These are phyloP conservation scores for Candida morakotiae DNA, from an alignment of 805 yeast species.

Conservation along the genomic window DNA sequence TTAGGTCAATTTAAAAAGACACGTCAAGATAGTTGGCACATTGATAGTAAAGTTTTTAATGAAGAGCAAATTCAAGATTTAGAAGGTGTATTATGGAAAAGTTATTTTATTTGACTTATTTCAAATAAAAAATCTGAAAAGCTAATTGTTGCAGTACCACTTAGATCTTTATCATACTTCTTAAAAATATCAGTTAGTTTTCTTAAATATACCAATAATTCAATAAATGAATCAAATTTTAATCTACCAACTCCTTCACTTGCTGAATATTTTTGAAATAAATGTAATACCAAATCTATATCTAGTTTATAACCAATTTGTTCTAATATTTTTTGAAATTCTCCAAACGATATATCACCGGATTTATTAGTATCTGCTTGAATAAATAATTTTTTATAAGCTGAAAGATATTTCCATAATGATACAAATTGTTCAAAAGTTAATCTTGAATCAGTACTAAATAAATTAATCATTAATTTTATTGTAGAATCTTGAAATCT, in stretches of 20 bases:
- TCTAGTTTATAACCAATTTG: conserved; percentile 65
- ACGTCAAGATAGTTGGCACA: conserved; percentile 94
- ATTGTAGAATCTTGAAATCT: conserved; percentile 59
- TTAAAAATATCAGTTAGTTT: conserved; percentile 76
- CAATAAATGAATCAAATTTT: conserved; percentile 80
- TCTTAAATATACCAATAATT: conserved; percentile 70
- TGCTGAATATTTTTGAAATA: conserved; percentile 54
- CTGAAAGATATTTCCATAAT: conserved; percentile 63
- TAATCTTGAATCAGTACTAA: conserved; percentile 36
- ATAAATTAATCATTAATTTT: conserved; percentile 57
- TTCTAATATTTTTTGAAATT: conserved; percentile 55
- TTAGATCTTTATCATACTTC: conserved; percentile 68
- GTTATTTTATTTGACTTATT: conserved; percentile 53
- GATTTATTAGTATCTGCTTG: conserved; percentile 57
- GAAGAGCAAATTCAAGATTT: conserved; percentile 80
- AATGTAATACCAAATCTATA: conserved; percentile 50
- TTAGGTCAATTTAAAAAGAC: conserved; percentile 84
- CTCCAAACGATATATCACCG: conserved; percentile 61
- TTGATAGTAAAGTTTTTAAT: conserved; percentile 72
- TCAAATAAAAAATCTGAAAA: conserved; percentile 65
- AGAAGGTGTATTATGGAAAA: conserved; percentile 91
- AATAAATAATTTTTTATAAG: conserved; percentile 62
- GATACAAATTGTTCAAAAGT: conserved; percentile 62
- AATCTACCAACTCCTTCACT: conserved; percentile 39
- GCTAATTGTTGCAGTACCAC: conserved; percentile 66